A percentile compares a stretch with the other conserved stretches of the same genome.
phyloP scores from a whole-genome alignment of 768 basidiomycete species.

The Suillus discolor region DNA sequence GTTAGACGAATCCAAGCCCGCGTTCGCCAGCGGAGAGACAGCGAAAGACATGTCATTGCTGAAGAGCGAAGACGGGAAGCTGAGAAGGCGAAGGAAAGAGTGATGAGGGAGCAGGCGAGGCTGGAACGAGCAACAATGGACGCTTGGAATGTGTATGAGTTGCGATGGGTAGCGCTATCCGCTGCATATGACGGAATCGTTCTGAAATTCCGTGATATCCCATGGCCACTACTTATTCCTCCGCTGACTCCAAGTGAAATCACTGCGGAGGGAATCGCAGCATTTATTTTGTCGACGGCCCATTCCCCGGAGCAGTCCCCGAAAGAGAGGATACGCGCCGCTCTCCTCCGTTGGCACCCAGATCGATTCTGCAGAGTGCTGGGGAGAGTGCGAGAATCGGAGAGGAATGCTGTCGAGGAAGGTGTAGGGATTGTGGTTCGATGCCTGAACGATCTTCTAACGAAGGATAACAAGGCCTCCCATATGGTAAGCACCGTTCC shows the following conservation, averaged over 20 bases:
- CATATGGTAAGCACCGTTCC: slow-evolving; percentile 20
- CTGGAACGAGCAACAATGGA: slow-evolving; percentile 49
- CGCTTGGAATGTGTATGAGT: slow-evolving; percentile 68
- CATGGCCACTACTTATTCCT: slow-evolving; percentile 63
- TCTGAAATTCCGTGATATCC: slow-evolving; percentile 63
- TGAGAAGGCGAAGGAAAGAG: slow-evolving; percentile 42
- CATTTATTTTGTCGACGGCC: slow-evolving; percentile 64
- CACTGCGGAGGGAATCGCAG: slow-evolving; percentile 50
- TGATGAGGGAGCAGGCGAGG: slow-evolving; percentile 43
- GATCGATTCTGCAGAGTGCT: slow-evolving; percentile 70
- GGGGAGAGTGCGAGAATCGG: slow-evolving; percentile 50
- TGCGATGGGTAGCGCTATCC: slow-evolving; percentile 57
- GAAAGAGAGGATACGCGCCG: slow-evolving; percentile 67
- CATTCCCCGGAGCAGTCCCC: slow-evolving; percentile 61
- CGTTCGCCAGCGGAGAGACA: slow-evolving; percentile 51
- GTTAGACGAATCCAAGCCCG: slow-evolving; percentile 54
- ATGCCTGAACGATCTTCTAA: slow-evolving; percentile 67
- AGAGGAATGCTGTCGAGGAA: slow-evolving; percentile 56
- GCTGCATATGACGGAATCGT: slow-evolving; percentile 39
- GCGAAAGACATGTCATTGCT: slow-evolving; percentile 47
- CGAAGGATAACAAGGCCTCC: slow-evolving; percentile 32
- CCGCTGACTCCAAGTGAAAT: slow-evolving; percentile 54
- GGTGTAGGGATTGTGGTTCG: slow-evolving; percentile 67
- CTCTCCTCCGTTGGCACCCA: slow-evolving; percentile 80
- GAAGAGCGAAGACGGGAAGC: slow-evolving; percentile 46